Evolutionary conservation across 2,329 filamentous ascomycete species (phyloP).

Genomic region (Monosporascus ibericus): DNA sequence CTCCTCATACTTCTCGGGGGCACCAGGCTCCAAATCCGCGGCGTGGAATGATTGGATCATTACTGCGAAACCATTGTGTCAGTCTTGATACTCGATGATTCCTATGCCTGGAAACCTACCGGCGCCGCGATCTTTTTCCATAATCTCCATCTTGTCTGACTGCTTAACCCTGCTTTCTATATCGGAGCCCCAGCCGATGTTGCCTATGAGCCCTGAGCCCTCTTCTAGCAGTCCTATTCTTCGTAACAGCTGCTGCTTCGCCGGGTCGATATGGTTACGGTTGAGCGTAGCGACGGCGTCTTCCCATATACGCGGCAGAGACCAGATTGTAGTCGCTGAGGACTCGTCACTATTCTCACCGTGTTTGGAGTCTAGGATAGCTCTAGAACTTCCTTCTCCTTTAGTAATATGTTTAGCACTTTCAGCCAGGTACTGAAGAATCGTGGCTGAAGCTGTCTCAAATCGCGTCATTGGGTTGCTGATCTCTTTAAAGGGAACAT

Average conservation of each 20-base stretch:
- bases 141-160: slow-evolving; percentile 10
- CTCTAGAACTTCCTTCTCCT: not conserved
- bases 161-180: slow-evolving; percentile 1
- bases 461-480: slow-evolving; percentile 19
- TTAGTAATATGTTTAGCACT: not conserved
- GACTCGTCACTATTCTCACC: not conserved
- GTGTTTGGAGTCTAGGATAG: not conserved
- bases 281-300: slow-evolving; percentile 7
- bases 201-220: slow-evolving; percentile 1
- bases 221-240: slow-evolving; percentile 11
- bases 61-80: slow-evolving; percentile 9
- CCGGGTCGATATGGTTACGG: slow-evolving; percentile 4
- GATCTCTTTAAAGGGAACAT: slow-evolving; percentile 21
- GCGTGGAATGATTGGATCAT: slow-evolving; percentile 40
- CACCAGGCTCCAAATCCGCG: slow-evolving; percentile 35
- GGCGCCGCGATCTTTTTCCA: slow-evolving; percentile 16
- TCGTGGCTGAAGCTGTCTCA: slow-evolving; percentile 11
- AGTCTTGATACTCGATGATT: not conserved
- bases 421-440: slow-evolving; percentile 10
- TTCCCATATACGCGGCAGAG: slow-evolving; percentile 15
- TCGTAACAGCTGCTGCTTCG: slow-evolving; percentile 9
- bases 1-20: slow-evolving; percentile 30
- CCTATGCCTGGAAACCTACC: slow-evolving; percentile 4
- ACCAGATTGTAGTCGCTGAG: slow-evolving; percentile 7
- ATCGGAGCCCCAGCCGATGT: not conserved